Conservation (phyloP, 495 filamentous ascomycete species). For the Aspergillus nidulans region DNA sequence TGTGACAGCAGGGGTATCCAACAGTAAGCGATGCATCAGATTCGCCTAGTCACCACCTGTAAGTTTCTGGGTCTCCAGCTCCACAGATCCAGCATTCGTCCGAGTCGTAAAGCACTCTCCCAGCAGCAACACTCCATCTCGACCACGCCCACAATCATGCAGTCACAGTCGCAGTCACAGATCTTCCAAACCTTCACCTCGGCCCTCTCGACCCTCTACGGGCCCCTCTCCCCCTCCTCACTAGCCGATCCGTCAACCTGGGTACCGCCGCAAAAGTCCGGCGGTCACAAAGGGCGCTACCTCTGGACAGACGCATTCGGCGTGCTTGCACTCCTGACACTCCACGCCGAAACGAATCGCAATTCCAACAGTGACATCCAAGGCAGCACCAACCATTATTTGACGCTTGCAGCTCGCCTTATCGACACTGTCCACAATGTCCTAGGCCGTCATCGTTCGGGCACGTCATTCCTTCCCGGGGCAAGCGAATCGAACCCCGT, state of each 20-base stretch:
- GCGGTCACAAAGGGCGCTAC: slow-evolving; percentile 63
- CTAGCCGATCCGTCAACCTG: slow-evolving; percentile 31
- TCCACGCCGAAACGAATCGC: slow-evolving; percentile 39
- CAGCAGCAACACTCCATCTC: neutral
- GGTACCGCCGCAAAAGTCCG: slow-evolving; percentile 47
- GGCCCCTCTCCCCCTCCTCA: slow-evolving; percentile 21
- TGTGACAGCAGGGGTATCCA: too few relatives aligned
- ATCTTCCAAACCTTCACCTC: slow-evolving; percentile 32
- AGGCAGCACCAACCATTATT: slow-evolving; percentile 33
- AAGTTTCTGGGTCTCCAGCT: too few relatives aligned
- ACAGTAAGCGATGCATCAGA: too few relatives aligned
- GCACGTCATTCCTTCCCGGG: slow-evolving; percentile 41
- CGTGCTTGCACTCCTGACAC: slow-evolving; percentile 62
- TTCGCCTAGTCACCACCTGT: too few relatives aligned
- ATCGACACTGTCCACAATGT: slow-evolving; percentile 52
- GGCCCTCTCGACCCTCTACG: slow-evolving; percentile 40
- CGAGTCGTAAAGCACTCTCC: too few relatives aligned
- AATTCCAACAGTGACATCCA: neutral
- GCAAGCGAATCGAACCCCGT: slow-evolving; percentile 54
- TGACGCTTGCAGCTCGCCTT: slow-evolving; percentile 49
- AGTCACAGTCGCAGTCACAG: slow-evolving; percentile 9
- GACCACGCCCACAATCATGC: neutral
- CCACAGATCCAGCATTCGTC: too few relatives aligned
- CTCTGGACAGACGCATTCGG: slow-evolving; percentile 68
- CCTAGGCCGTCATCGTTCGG: slow-evolving; percentile 53